Conservation (phyloP, 768 basidiomycete genomes). For the Boletales sp. region DNA sequence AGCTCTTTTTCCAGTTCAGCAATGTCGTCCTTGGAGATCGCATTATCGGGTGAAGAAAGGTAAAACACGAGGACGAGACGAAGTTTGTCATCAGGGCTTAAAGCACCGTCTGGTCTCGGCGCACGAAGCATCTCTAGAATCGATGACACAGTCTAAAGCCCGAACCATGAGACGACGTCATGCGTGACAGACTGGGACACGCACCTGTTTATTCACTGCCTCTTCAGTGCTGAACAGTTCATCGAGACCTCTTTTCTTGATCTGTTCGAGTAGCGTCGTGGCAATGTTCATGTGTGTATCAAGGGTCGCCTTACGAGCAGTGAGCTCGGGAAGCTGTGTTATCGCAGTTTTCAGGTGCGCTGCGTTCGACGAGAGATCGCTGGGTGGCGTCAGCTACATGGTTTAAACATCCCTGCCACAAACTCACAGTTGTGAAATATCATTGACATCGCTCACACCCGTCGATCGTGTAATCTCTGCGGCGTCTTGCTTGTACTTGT, state of each 20-base stretch:
- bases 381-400: slow-evolving; percentile 6
- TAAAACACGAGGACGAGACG: slow-evolving; percentile 95
- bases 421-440: slow-evolving; percentile 87
- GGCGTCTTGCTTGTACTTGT: slow-evolving; percentile 91
- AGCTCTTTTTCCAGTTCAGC: slow-evolving; percentile 85
- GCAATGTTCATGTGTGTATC: slow-evolving; percentile 99
- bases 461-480: slow-evolving; percentile 96
- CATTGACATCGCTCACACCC: slow-evolving; percentile 92
- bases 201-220: slow-evolving; percentile 78
- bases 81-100: slow-evolving; percentile 81
- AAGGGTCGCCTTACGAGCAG: slow-evolving; percentile 91
- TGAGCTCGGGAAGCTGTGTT: slow-evolving; percentile 93
- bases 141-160: slow-evolving; percentile 60
- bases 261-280: slow-evolving; percentile 89
- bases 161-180: background rate
- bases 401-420: background rate
- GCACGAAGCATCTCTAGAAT: slow-evolving; percentile 88
- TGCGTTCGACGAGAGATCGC: slow-evolving; percentile 91
- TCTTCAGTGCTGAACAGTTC: slow-evolving; percentile 98
- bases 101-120: slow-evolving; percentile 58
- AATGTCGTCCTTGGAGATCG: slow-evolving; percentile 84
- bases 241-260: slow-evolving; percentile 92
- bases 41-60: slow-evolving; percentile 78
- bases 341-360: slow-evolving; percentile 95
- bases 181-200: background rate